Evolutionary conservation across 345 rosid species (phyloP).

Genomic region (Salix caprea): DNA sequence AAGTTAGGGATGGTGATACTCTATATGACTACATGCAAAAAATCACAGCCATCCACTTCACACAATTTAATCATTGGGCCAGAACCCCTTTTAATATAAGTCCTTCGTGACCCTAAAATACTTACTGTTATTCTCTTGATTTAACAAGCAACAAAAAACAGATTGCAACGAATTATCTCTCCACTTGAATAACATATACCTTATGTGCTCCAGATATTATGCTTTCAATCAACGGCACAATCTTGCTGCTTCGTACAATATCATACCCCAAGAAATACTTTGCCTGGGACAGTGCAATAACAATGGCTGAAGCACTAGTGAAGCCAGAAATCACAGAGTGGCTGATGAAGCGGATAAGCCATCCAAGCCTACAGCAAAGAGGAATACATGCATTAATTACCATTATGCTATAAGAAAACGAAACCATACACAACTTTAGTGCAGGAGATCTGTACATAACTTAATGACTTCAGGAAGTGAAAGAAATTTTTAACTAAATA

Average conservation of each 20-base stretch:
- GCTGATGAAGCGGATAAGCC: conserved; percentile 98
- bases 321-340: conserved; percentile 99
- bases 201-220: conserved; percentile 78
- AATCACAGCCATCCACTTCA: neutral
- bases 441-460: neutral
- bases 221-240: conserved; percentile 84
- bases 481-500: neutral
- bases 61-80: neutral
- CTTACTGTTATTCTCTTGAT: neutral
- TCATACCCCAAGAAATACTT: conserved; percentile 92
- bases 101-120: neutral
- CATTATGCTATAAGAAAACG: neutral
- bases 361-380: conserved; percentile 72
- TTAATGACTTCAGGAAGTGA: neutral
- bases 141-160: neutral
- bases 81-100: neutral
- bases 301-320: conserved; percentile 91
- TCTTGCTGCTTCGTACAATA: conserved; percentile 75
- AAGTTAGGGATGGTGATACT: neutral
- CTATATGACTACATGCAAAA: neutral
- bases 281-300: conserved; percentile 88
- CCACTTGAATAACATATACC: conserved; percentile 38
- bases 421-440: neutral
- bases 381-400: neutral
- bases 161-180: neutral